Conservation (phyloP, 73 alveolate species). For the Loxodes magnus region DNA sequence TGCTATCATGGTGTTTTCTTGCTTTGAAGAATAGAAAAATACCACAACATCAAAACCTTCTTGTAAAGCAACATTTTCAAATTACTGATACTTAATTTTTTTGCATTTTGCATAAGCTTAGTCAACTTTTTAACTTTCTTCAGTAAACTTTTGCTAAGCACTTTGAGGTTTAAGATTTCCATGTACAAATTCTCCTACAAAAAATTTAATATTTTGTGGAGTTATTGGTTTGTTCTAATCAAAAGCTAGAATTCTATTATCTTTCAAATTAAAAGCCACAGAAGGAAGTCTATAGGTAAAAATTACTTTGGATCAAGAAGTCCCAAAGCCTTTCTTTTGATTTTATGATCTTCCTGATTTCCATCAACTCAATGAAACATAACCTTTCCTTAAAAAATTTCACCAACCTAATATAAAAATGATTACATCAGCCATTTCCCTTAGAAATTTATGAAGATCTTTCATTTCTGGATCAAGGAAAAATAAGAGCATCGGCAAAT, state of each 20-base stretch:
- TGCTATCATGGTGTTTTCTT: not conserved
- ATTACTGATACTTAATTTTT: too few relatives aligned
- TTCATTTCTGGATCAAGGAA: not conserved
- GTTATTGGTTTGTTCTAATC: not conserved
- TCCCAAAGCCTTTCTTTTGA: not conserved
- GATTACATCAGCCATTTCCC: too few relatives aligned
- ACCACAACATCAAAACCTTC: constrained; percentile 6
- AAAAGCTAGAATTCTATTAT: not conserved
- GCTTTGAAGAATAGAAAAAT: not conserved
- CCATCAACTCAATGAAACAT: not conserved
- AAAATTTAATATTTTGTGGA: not conserved
- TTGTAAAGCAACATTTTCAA: not conserved
- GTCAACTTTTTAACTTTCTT: not conserved
- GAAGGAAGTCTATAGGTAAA: not conserved
- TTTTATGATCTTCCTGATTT: not conserved
- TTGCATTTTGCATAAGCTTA: not conserved
- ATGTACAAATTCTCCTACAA: not conserved
- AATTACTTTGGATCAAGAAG: too few relatives aligned
- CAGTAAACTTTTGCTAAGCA: not conserved
- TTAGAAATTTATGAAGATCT: not conserved
- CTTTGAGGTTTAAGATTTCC: not conserved
- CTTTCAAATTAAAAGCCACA: not conserved
- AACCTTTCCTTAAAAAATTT: not conserved
- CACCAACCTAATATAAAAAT: not conserved
- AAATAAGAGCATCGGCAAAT: not conserved